Evolutionary conservation across 2,329 filamentous ascomycete species (phyloP).

Genomic region (Kalaharituber pfeilii): DNA sequence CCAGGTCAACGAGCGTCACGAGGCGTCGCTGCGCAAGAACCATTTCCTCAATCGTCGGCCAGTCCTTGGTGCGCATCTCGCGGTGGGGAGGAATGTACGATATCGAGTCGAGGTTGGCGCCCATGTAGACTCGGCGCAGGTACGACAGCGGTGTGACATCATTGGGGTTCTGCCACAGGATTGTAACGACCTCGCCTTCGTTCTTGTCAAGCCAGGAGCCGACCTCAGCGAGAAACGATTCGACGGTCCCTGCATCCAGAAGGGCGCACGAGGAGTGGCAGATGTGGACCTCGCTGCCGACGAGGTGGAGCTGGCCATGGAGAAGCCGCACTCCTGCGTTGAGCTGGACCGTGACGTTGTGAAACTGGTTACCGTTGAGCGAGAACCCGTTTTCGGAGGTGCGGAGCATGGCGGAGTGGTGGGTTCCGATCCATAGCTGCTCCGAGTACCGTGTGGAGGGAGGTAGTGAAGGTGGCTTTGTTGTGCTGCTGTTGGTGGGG

Average conservation of each 20-base stretch:
- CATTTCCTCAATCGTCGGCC: slow-evolving; percentile 58
- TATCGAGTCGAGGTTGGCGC: slow-evolving; percentile 44
- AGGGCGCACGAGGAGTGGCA: slow-evolving; percentile 55
- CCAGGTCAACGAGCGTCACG: slow-evolving; percentile 49
- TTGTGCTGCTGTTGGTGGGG: not conserved
- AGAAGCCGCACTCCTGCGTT: slow-evolving; percentile 54
- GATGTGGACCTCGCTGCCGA: slow-evolving; percentile 42
- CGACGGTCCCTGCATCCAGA: slow-evolving; percentile 50
- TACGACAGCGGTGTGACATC: slow-evolving; percentile 39
- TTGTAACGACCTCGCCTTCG: slow-evolving; percentile 58
- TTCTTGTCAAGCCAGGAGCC: slow-evolving; percentile 52
- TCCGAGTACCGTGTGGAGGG: slow-evolving; percentile 48
- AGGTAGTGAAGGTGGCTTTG: not conserved
- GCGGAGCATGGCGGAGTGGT: slow-evolving; percentile 55
- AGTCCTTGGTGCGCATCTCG: slow-evolving; percentile 21
- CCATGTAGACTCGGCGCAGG: slow-evolving; percentile 38
- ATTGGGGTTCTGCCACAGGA: slow-evolving; percentile 52
- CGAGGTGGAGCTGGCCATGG: slow-evolving; percentile 39
- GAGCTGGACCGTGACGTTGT: slow-evolving; percentile 53
- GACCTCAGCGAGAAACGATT: slow-evolving; percentile 47
- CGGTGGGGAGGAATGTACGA: slow-evolving; percentile 37
- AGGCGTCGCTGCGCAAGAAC: slow-evolving; percentile 48
- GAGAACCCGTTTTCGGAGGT: slow-evolving; percentile 45
- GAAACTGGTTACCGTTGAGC: slow-evolving; percentile 53
- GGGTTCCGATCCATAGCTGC: slow-evolving; percentile 61